A percentile compares a stretch with the other conserved stretches of the same genome.
phyloP scores from a whole-genome alignment of 257 asterid genomes.

The Echites panduratus region DNA sequence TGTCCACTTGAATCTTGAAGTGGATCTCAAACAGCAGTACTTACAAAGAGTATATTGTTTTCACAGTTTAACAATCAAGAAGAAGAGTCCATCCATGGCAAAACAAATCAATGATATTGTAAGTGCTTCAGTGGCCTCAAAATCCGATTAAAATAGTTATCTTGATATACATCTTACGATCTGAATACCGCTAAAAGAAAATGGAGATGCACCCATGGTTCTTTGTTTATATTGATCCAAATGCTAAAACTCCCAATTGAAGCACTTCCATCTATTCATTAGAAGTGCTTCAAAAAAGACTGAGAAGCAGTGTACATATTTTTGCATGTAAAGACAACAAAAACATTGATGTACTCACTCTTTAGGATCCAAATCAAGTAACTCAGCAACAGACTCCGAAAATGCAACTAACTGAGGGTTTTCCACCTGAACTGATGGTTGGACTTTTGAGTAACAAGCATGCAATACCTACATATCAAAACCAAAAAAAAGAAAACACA shows the following conservation, averaged over 20 bases:
- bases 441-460: conserved; percentile 79
- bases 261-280: neutral
- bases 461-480: conserved; percentile 60
- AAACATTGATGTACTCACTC: conserved; percentile 46
- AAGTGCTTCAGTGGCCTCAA: neutral
- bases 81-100: neutral
- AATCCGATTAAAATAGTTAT: neutral
- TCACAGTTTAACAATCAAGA: neutral
- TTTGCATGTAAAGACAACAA: conserved; percentile 7
- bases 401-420: conserved; percentile 86
- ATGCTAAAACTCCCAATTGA: neutral
- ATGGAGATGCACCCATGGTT: neutral
- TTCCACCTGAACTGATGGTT: conserved; percentile 83
- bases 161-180: neutral
- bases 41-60: neutral
- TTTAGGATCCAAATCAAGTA: conserved; percentile 72
- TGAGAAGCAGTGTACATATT: neutral
- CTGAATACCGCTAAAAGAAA: neutral
- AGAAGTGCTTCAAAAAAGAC: neutral
- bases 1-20: neutral
- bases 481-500: conserved; percentile 7
- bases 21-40: neutral
- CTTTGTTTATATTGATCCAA: neutral
- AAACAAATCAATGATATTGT: neutral
- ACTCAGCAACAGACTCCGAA: conserved; percentile 81